Percentiles rank a stretch among this genome's conserved stretches.
Evolutionary conservation across 306 rosid genomes (phyloP).

Genomic region (Sophora flavescens): DNA sequence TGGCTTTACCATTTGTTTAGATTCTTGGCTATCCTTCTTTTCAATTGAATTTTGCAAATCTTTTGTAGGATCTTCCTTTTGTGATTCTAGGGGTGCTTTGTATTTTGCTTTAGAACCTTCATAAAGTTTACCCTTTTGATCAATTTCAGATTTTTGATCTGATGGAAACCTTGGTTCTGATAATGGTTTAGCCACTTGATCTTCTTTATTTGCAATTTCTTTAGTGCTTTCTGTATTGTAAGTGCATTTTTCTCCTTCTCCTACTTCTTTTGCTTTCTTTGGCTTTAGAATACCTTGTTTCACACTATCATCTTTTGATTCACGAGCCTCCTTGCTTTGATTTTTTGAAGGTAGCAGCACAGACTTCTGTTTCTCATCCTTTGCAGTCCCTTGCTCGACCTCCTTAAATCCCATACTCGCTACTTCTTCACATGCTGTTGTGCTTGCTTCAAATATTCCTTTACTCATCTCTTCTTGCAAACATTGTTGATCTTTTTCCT

Average conservation of each 20-base stretch:
- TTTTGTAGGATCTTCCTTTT: constrained; percentile 1
- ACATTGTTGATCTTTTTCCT: constrained; percentile 24
- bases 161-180: constrained; percentile 14
- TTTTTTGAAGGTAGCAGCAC: neutral
- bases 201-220: constrained; percentile 7
- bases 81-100: constrained; percentile 24
- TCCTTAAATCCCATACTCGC: constrained; percentile 7
- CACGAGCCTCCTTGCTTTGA: constrained; percentile 31
- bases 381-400: constrained; percentile 26
- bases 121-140: neutral
- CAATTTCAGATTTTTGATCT: constrained; percentile 38
- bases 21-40: constrained; percentile 26
- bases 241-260: neutral
- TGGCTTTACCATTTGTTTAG: constrained; percentile 23
- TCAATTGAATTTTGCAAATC: constrained; percentile 22
- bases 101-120: constrained; percentile 27
- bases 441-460: constrained; percentile 28
- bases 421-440: neutral
- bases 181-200: constrained; percentile 21
- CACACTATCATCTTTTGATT: constrained; percentile 2
- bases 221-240: neutral
- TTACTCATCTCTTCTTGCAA: constrained; percentile 25
- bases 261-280: constrained; percentile 26
- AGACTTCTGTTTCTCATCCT: constrained; percentile 11
- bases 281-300: constrained; percentile 3